Evolutionary conservation across 805 yeast species (phyloP), one percentile per base, ranked within the genome.

Genomic region (Candida palmyrensis): DNA sequence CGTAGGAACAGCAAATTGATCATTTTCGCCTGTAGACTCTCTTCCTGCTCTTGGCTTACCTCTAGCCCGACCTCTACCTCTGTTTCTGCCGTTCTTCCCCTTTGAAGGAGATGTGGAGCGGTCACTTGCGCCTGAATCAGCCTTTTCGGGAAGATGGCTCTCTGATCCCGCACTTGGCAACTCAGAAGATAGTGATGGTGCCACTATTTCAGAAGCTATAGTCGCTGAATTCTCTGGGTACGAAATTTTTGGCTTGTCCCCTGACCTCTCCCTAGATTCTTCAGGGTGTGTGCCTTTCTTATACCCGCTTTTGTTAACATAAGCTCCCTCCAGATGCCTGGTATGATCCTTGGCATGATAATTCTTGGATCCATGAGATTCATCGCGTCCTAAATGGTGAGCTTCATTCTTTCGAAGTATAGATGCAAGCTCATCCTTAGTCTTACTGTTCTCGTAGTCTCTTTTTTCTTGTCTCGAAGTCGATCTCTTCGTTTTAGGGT

Each of bases 61-160:
- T 32, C 42, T 35, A n/a, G 48, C 36, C 12, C 40, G 26, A 11
- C 47, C 49, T 34, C 54, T 36, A 10, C 41, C 45, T 10, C 43
- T 31, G 4, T 45, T 42, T 18, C 42, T 40, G 3, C 42, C n/a
- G n/a, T n/a, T n/a, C n/a, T n/a, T n/a, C n/a, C n/a, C n/a, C n/a
- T n/a, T 8, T 18, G 39, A 31, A 7, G 5, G n/a, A 6, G 11
- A 6, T 6, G 17, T 28, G 6, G 22, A 15, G 21, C 22, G 12
- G 5, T 28, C n/a, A n/a, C 10, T n/a, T n/a, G n/a, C n/a, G n/a
- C n/a, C n/a, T n/a, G n/a, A n/a, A n/a, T n/a, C n/a, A n/a, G n/a
- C n/a, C n/a, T n/a, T n/a, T n/a, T n/a, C n/a, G n/a, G n/a, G n/a
- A n/a, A n/a, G n/a, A n/a, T n/a, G n/a, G n/a, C n/a, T n/a, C n/a